Conservation (phyloP, 1,284 basidiomycete genomes). For the Melampsora abietis-canadensis region DNA sequence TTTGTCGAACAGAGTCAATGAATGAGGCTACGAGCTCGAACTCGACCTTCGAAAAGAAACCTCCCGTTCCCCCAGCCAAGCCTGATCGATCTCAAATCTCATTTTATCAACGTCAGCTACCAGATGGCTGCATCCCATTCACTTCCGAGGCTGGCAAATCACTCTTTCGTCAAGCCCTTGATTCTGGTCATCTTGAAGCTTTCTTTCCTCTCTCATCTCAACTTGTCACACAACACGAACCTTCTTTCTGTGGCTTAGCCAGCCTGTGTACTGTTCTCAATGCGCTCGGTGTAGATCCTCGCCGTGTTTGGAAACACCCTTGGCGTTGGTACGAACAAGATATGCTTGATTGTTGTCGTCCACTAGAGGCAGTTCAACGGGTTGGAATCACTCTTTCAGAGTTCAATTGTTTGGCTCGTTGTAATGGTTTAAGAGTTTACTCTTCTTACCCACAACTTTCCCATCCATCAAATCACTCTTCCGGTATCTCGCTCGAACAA, state of each 20-base stretch:
- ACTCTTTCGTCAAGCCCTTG: constrained; percentile 46
- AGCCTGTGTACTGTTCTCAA: constrained; percentile 50
- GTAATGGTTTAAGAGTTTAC: constrained; percentile 47
- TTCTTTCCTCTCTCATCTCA: constrained; percentile 49
- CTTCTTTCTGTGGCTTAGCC: constrained; percentile 48
- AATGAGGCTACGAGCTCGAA: too few species aligned
- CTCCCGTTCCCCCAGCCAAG: too few species aligned
- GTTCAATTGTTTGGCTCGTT: constrained; percentile 49
- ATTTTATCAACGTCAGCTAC: constrained; percentile 50
- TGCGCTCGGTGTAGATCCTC: constrained; percentile 49
- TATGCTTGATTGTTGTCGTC: constrained; percentile 50
- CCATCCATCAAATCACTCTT: not conserved
- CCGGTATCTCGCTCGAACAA: constrained; percentile 16
- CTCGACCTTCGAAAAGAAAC: too few species aligned
- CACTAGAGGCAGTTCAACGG: constrained; percentile 45
- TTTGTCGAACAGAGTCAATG: too few species aligned
- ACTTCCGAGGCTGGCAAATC: constrained; percentile 44
- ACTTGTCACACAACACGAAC: constrained; percentile 48
- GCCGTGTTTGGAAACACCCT: constrained; percentile 46
- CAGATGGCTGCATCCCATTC: constrained; percentile 46
- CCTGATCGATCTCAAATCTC: constrained; percentile 3
- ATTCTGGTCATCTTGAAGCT: constrained; percentile 46
- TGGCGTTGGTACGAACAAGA: constrained; percentile 49
- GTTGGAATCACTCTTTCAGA: constrained; percentile 49
- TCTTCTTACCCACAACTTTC: not conserved